Base-by-base conservation (phyloP, 2,329 filamentous ascomycete species). In the Onygenales sp. region DNA sequence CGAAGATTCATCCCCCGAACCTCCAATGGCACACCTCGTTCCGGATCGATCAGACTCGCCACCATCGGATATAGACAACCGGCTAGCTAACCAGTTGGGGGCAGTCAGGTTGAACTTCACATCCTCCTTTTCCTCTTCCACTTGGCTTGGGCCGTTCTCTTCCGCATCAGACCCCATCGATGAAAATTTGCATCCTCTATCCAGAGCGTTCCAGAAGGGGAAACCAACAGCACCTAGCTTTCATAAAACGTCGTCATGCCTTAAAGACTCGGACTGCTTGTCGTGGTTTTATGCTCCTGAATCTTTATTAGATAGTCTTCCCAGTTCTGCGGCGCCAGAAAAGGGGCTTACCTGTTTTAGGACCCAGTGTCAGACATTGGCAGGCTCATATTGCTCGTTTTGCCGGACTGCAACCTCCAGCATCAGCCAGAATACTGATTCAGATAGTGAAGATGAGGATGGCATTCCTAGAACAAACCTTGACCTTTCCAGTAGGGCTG, bases 121-220 rank as follows among this genome's bases (percentile, higher is more conserved):
- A 7, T 41, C 36, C 10, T 49, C 14, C n/a, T 17, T 49, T 31
- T 49, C 47, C 3, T 36, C 21, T 7, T 49, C 47, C 17, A 49
- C 36, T 11, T 49, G 47, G 47, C 36, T 49, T 49, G 36, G 47
- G n/a, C 36, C 47, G 6, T 49, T 49, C 41, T 11, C 36, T 49
- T 31, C 6, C 21, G 6, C 36, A 9, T 14, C 36, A 31, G 21
- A 17, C 17, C 21, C 35, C 3, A 17, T 49, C 11, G 21, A 17
- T 7, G 35, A 38, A 41, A 13, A 49, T 39, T 14, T 39, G 11
- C 32, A n/a, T 9, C 35, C 21, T 41, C 21, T 13, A 42, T 9
- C 11, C n/a, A 27, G 11, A 31, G 11, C 17, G 3, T 4, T 7
- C 21, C 32, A 9, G 17, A 35, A 41, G 32, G 41, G 10, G 36